Evolutionary conservation across 2,329 filamentous ascomycete genomes (phyloP).

Genomic region (Dryadomyces sulphureus): DNA sequence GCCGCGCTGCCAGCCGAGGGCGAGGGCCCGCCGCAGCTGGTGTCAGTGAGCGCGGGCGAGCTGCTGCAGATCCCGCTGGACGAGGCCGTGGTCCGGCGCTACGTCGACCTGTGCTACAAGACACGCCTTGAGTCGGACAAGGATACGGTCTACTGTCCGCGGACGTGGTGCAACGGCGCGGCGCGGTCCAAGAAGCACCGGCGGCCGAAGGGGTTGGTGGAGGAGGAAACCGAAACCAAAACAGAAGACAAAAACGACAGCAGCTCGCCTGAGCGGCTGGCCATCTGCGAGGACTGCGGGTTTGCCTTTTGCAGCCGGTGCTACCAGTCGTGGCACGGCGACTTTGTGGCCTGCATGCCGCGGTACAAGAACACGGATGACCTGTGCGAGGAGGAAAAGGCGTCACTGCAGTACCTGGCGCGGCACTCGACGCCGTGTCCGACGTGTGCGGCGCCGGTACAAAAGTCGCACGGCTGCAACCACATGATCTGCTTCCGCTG

Average conservation of each 20-base stretch:
- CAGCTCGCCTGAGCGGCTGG: slow-evolving; percentile 34
- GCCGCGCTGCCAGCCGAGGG: slow-evolving; percentile 11
- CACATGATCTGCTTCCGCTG: slow-evolving; percentile 93
- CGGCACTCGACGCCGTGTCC: slow-evolving; percentile 78
- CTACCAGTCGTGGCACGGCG: slow-evolving; percentile 78
- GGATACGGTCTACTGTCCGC: slow-evolving; percentile 81
- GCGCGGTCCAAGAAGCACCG: slow-evolving; percentile 61
- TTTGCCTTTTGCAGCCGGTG: slow-evolving; percentile 74
- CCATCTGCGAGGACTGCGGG: slow-evolving; percentile 75
- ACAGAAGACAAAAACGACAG: slow-evolving; percentile 6
- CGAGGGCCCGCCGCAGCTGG: slow-evolving; percentile 29
- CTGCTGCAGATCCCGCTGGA: slow-evolving; percentile 62
- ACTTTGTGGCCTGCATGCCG: slow-evolving; percentile 55
- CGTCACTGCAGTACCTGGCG: slow-evolving; percentile 65
- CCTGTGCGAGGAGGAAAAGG: slow-evolving; percentile 34
- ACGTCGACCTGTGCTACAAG: slow-evolving; percentile 83
- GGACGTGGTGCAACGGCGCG: slow-evolving; percentile 82
- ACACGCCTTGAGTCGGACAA: slow-evolving; percentile 84
- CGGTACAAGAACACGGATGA: slow-evolving; percentile 43
- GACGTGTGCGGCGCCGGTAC: slow-evolving; percentile 68
- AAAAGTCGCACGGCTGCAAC: slow-evolving; percentile 91
- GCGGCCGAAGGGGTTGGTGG: slow-evolving; percentile 33
- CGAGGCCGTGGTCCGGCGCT: slow-evolving; percentile 64
- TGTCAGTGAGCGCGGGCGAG: slow-evolving; percentile 66
- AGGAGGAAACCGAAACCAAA: slow-evolving; percentile 13